phyloP scores from a whole-genome alignment of 805 yeast genomes.

The Metschnikowia bowlesiae region DNA sequence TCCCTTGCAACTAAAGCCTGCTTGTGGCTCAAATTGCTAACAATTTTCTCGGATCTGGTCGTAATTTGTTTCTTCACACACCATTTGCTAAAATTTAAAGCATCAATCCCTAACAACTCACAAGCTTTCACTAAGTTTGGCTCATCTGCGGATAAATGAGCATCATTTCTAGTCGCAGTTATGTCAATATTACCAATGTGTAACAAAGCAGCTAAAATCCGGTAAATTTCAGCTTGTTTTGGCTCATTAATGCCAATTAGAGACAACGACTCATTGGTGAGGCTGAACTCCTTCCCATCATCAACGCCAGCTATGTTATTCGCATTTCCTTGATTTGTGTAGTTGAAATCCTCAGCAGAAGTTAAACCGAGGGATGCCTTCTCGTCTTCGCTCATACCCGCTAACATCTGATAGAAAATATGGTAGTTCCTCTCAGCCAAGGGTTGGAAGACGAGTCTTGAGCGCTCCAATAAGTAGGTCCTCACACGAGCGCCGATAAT shows the following conservation, averaged over 20 bases:
- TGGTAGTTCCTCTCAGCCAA: conserved; percentile 89
- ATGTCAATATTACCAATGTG: conserved; percentile 92
- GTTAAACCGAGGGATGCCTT: conserved; percentile 58
- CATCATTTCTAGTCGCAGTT: conserved; percentile 78
- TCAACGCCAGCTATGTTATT: conserved; percentile 70
- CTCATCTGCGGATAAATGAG: conserved; percentile 78
- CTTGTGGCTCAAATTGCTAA: conserved; percentile 71
- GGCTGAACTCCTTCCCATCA: conserved; percentile 72
- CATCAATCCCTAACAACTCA: conserved; percentile 75
- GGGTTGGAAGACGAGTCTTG: conserved; percentile 93
- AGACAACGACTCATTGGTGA: conserved; percentile 69
- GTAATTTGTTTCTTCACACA: conserved; percentile 84
- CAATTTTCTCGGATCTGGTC: conserved; percentile 90
- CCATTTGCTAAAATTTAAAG: conserved; percentile 80
- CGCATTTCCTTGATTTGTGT: conserved; percentile 86
- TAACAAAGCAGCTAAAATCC: conserved; percentile 78
- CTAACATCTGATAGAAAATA: conserved; percentile 83
- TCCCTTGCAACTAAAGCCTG: conserved; percentile 92
- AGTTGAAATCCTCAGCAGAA: conserved; percentile 64
- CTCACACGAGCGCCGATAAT: conserved; percentile 94
- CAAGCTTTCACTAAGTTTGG: conserved; percentile 79
- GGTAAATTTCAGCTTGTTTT: conserved; percentile 66
- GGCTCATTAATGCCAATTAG: conserved; percentile 68
- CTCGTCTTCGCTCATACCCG: conserved; percentile 59
- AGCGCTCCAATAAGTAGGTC: conserved; percentile 88